phyloP scores from a whole-genome alignment of 1,139 yeast genomes.

The Candida smagusa region DNA sequence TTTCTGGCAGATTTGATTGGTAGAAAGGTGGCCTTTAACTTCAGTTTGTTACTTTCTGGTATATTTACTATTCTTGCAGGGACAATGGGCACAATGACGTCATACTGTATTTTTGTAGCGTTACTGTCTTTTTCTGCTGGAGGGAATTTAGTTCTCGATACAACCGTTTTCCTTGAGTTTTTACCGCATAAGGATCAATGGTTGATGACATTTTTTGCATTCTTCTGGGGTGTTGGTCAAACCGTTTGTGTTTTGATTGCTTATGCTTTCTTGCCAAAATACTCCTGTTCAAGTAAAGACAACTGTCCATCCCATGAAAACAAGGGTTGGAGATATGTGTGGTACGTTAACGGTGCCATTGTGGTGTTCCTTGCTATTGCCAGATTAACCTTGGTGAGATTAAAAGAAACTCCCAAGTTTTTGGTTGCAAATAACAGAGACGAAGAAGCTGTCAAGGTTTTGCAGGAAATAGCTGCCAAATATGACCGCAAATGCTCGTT shows the following conservation, averaged over 20 bases:
- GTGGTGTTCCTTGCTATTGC: conserved; percentile 26
- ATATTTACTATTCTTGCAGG: conserved; percentile 23
- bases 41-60: conserved; percentile 22
- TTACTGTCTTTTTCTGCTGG: conserved; percentile 23
- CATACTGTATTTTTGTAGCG: conserved; percentile 23
- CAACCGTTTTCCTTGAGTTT: conserved; percentile 25
- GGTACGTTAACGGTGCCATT: conserved; percentile 29
- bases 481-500: conserved; percentile 27
- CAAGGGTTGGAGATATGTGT: conserved; percentile 36
- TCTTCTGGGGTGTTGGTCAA: conserved; percentile 37
- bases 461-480: conserved; percentile 24
- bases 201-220: conserved; percentile 39
- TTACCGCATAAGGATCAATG: conserved; percentile 22
- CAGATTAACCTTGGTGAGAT: conserved; percentile 27
- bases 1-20: conserved; percentile 23
- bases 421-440: conserved; percentile 30
- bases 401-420: conserved; percentile 35
- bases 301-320: conserved; percentile 28
- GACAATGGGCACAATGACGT: conserved; percentile 25
- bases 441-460: conserved; percentile 27
- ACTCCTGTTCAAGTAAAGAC: conserved; percentile 23
- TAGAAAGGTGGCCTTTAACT: conserved; percentile 32
- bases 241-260: conserved; percentile 29
- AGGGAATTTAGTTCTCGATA: conserved; percentile 29
- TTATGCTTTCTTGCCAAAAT: conserved; percentile 28